These are phyloP conservation scores for Fusarium agapanthi DNA, from an alignment of 2,329 filamentous ascomycete genomes.

Conservation along the genomic window DNA sequence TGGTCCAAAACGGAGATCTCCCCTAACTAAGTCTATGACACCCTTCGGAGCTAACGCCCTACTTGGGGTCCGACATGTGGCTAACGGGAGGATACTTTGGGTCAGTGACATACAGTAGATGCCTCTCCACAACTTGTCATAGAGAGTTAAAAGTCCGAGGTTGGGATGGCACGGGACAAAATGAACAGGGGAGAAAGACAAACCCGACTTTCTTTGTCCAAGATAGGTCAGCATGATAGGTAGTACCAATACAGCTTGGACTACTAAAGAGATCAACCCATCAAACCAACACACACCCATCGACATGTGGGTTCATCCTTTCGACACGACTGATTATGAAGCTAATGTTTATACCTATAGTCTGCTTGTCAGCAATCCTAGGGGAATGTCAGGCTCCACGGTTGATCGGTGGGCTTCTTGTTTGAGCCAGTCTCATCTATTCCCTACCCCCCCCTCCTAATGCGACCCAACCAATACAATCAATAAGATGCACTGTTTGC, in stretches of 20 bases:
- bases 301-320: too few species aligned
- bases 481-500: neutral
- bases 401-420: neutral
- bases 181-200: too few species aligned
- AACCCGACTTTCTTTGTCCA: too few species aligned
- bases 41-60: neutral
- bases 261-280: too few species aligned
- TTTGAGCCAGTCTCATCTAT: neutral
- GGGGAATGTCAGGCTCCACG: neutral
- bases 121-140: too few species aligned
- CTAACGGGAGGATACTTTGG: neutral
- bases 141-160: too few species aligned
- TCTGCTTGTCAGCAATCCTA: neutral
- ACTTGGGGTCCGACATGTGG: neutral
- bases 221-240: too few species aligned
- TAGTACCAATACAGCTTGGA: too few species aligned
- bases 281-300: too few species aligned
- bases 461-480: neutral
- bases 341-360: neutral
- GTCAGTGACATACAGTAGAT: neutral
- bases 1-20: neutral
- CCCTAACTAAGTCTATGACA: neutral
- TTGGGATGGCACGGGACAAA: too few species aligned
- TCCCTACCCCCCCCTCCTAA: neutral
- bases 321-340: too few species aligned